These are phyloP conservation scores for Coemansia sp. DNA, from an alignment of 192 early-diverging fungal species.

Conservation along the genomic window DNA sequence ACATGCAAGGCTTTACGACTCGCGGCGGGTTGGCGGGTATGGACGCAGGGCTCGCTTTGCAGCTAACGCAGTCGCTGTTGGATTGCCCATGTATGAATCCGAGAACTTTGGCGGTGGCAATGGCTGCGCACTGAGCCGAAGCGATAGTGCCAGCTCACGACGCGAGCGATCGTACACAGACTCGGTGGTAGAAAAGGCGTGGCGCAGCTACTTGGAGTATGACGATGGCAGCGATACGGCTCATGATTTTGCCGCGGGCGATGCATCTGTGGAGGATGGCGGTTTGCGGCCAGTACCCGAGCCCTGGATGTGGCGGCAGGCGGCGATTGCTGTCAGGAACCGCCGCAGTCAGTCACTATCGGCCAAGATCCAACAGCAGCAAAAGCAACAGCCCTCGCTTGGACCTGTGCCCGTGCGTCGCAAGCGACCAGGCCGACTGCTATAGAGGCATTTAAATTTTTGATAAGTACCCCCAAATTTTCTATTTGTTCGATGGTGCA, in stretches of 20 bases:
- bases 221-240: slow-evolving; percentile 33
- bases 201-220: slow-evolving; percentile 46
- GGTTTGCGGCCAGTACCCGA: slow-evolving; percentile 40
- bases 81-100: background rate
- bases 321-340: slow-evolving; percentile 49
- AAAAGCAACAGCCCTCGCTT: background rate
- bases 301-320: slow-evolving; percentile 56
- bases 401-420: background rate
- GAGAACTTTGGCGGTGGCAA: background rate
- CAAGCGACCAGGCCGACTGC: slow-evolving; percentile 2
- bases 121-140: slow-evolving; percentile 21
- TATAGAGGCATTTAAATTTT: background rate
- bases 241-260: slow-evolving; percentile 20
- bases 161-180: slow-evolving; percentile 55
- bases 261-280: slow-evolving; percentile 10
- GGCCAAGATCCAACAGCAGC: slow-evolving; percentile 21
- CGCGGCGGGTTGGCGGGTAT: background rate
- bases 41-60: slow-evolving; percentile 9
- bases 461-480: background rate
- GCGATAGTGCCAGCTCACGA: slow-evolving; percentile 30
- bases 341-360: slow-evolving; percentile 52
- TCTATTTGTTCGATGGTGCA: background rate
- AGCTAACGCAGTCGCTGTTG: background rate
- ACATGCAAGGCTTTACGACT: background rate
- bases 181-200: slow-evolving; percentile 44